Percentiles rank a stretch among this genome's conserved stretches.
Conservation (phyloP, 164 flowering plant genomes). For the Dillenia suffruticosa region DNA sequence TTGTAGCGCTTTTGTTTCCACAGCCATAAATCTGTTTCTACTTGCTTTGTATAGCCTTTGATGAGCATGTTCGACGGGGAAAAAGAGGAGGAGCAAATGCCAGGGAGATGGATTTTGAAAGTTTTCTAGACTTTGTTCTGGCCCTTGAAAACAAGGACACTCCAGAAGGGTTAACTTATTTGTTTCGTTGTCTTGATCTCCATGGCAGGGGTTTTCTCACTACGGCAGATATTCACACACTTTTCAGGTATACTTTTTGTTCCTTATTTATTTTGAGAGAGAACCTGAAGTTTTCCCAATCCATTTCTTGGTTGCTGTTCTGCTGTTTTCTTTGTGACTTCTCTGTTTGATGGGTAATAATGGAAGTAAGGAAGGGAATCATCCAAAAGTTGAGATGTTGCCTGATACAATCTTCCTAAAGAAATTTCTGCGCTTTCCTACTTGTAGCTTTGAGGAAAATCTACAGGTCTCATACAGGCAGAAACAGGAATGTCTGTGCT, state of each 20-base stretch:
- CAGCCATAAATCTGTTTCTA: too few relatives aligned
- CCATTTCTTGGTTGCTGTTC: too few relatives aligned
- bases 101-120: slow-evolving; percentile 96
- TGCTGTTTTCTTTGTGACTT: not conserved
- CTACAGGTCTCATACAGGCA: slow-evolving; percentile 58
- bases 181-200: slow-evolving; percentile 94
- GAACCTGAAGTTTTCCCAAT: too few relatives aligned
- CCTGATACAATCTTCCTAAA: slow-evolving; percentile 78
- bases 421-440: slow-evolving; percentile 52
- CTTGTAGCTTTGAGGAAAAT: slow-evolving; percentile 48
- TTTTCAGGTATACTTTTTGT: slow-evolving; percentile 64
- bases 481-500: slow-evolving; percentile 26
- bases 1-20: too few relatives aligned
- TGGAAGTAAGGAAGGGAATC: slow-evolving; percentile 72
- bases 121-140: slow-evolving; percentile 91
- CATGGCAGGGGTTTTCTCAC: slow-evolving; percentile 83
- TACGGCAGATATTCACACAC: slow-evolving; percentile 93
- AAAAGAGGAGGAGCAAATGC: slow-evolving; percentile 70
- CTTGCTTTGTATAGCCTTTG: slow-evolving; percentile 54
- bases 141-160: slow-evolving; percentile 96
- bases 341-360: not conserved
- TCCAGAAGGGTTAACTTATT: slow-evolving; percentile 87
- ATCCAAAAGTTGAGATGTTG: slow-evolving; percentile 46
- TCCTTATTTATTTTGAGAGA: too few relatives aligned
- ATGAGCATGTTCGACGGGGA: slow-evolving; percentile 94